These are phyloP conservation scores for Ogataea pignaliae DNA, from an alignment of 805 yeast genomes.

Conservation along the genomic window DNA sequence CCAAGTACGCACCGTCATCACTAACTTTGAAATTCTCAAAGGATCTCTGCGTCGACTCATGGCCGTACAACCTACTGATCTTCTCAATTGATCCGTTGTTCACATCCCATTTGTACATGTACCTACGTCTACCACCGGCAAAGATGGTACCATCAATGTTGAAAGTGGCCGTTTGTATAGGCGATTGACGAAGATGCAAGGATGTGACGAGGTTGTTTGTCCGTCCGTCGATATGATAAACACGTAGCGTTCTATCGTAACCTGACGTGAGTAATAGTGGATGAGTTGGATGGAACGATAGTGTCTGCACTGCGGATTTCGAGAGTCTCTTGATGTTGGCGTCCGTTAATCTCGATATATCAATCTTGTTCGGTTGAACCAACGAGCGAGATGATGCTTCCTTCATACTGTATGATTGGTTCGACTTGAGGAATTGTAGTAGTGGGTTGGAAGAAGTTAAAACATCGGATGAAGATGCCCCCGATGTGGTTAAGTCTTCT, in stretches of 20 bases:
- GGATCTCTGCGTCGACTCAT: conserved; percentile 76
- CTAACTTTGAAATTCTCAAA: conserved; percentile 83
- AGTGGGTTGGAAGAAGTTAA: conserved; percentile 28
- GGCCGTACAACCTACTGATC: conserved; percentile 86
- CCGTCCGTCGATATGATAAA: conserved; percentile 89
- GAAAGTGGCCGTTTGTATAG: conserved; percentile 73
- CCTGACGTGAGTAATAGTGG: conserved; percentile 90
- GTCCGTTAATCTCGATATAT: conserved; percentile 80
- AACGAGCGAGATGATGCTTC: conserved; percentile 42
- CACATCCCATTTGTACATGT: conserved; percentile 90
- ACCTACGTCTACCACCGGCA: conserved; percentile 89
- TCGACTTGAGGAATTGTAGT: conserved; percentile 28
- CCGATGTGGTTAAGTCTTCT: conserved; percentile 2
- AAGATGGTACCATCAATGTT: conserved; percentile 51
- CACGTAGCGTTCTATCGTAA: conserved; percentile 79
- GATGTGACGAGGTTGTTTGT: conserved; percentile 77
- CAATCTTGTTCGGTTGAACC: conserved; percentile 65
- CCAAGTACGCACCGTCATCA: conserved; percentile 67
- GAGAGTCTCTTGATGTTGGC: conserved; percentile 72
- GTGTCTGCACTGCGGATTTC: conserved; percentile 75
- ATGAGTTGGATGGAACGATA: conserved; percentile 79
- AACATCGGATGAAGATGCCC: conserved; percentile 16
- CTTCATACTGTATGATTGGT: conserved; percentile 25
- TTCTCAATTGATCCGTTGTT: conserved; percentile 62
- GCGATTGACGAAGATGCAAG: conserved; percentile 71